Percentiles rank a stretch among this genome's conserved stretches.
Evolutionary conservation across 2,329 filamentous ascomycete species (phyloP).

Genomic region (Diaporthe caulivora): DNA sequence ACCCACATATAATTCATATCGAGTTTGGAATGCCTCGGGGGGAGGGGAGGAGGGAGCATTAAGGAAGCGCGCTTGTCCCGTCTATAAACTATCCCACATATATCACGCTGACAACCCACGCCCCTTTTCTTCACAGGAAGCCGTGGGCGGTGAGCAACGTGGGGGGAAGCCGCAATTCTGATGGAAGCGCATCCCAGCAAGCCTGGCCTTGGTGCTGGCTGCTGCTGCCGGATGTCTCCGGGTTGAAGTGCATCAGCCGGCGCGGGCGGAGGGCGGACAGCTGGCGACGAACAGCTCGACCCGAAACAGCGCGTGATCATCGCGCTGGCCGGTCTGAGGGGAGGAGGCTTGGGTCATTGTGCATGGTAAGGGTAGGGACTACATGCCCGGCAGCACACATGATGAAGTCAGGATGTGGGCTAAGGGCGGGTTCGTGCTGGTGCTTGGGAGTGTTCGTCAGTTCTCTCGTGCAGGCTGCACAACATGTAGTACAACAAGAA

Average conservation of each 20-base stretch:
- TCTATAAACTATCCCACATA: background rate
- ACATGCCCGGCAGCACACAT: constrained; percentile 12
- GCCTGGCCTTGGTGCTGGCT: background rate
- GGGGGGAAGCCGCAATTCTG: background rate
- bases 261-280: background rate
- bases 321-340: background rate
- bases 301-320: background rate
- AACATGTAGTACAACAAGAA: no score
- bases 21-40: no score
- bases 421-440: background rate
- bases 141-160: constrained; percentile 8
- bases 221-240: background rate
- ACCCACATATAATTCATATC: no score
- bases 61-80: constrained; percentile 12
- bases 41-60: background rate
- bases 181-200: constrained; percentile 5
- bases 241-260: constrained; percentile 3
- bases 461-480: background rate
- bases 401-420: background rate
- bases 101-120: no score
- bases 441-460: background rate
- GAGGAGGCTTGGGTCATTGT: background rate
- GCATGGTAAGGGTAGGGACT: background rate
- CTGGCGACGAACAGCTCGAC: constrained; percentile 6
- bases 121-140: background rate